Percentiles rank a stretch among this genome's conserved stretches.
Evolutionary conservation across 305 asterid genomes (phyloP).

Genomic region (Fraxinus baroniana): DNA sequence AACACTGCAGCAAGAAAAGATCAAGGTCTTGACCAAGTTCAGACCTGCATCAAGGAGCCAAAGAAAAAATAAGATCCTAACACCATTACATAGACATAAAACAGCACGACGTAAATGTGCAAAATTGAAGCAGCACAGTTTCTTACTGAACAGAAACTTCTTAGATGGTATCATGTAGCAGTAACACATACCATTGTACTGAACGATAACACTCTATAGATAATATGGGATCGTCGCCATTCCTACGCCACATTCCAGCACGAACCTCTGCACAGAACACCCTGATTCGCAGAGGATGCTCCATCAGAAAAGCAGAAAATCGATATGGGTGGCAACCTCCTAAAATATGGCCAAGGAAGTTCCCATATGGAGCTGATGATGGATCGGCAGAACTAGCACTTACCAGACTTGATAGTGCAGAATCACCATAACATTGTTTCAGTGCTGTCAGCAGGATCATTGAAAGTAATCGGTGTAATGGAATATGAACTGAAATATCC

Average conservation of each 20-base stretch:
- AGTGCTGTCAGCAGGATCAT: conserved; percentile 72
- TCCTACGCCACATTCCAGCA: conserved; percentile 97
- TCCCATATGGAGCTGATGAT: conserved; percentile 39
- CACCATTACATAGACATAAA: not conserved
- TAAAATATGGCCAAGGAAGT: conserved; percentile 70
- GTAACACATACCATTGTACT: conserved; percentile 71
- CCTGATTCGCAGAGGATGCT: conserved; percentile 89
- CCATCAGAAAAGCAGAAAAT: conserved; percentile 89
- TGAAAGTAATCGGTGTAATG: conserved; percentile 84
- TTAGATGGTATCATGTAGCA: conserved; percentile 12
- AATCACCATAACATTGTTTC: conserved; percentile 68
- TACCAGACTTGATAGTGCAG: conserved; percentile 31
- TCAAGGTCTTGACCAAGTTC: conserved; percentile 92
- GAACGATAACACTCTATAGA: conserved; percentile 87
- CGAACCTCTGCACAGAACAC: conserved; percentile 94
- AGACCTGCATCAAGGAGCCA: conserved; percentile 58
- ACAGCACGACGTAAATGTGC: not conserved
- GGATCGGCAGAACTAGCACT: conserved; percentile 38
- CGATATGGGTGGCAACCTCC: conserved; percentile 90
- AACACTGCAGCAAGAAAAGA: conserved; percentile 92
- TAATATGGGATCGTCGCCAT: conserved; percentile 81
- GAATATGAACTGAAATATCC: conserved; percentile 80
- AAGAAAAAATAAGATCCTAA: conserved; percentile 15
- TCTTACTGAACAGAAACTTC: not conserved
- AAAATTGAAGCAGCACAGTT: not conserved